phyloP scores from a whole-genome alignment of 2,329 filamentous ascomycete genomes.

The Hypoxylon sp. region DNA sequence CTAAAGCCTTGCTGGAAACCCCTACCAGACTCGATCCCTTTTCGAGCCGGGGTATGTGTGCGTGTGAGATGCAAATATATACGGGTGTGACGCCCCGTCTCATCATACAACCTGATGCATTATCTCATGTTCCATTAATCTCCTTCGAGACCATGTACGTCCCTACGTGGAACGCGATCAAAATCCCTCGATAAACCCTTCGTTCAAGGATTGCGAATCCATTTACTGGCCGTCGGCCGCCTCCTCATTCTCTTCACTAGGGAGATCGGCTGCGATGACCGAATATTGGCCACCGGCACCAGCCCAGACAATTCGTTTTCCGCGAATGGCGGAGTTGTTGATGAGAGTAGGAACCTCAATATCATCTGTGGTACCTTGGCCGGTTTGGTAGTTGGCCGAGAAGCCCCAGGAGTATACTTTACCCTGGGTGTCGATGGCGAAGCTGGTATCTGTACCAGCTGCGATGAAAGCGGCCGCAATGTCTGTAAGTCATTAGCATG shows the following conservation, averaged over 20 bases:
- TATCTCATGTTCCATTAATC: constrained; percentile 1
- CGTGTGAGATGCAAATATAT: constrained; percentile 19
- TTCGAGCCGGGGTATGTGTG: constrained; percentile 8
- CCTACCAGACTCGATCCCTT: neutral
- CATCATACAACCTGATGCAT: too few species aligned
- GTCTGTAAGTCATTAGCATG: constrained; percentile 44
- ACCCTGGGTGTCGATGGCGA: constrained; percentile 74
- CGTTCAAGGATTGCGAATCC: too few species aligned
- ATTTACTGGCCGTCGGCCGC: constrained; percentile 24
- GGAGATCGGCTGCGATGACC: constrained; percentile 64
- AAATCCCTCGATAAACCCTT: too few species aligned
- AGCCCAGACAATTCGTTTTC: constrained; percentile 77
- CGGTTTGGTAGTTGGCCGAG: constrained; percentile 81
- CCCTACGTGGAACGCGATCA: neutral
- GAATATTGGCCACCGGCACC: constrained; percentile 89
- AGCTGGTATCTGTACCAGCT: constrained; percentile 75
- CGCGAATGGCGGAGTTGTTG: constrained; percentile 83
- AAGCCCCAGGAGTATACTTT: constrained; percentile 83
- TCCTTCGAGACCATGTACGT: neutral
- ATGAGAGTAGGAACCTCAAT: constrained; percentile 79
- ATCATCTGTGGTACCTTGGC: constrained; percentile 80
- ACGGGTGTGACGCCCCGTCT: constrained; percentile 8
- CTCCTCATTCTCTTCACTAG: constrained; percentile 30
- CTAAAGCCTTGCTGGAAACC: constrained; percentile 4
- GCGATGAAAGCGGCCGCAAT: constrained; percentile 65